Evolutionary conservation across 768 basidiomycete species (phyloP), one percentile per base, ranked within the genome.

Genomic region (Termitomyces sp.): DNA sequence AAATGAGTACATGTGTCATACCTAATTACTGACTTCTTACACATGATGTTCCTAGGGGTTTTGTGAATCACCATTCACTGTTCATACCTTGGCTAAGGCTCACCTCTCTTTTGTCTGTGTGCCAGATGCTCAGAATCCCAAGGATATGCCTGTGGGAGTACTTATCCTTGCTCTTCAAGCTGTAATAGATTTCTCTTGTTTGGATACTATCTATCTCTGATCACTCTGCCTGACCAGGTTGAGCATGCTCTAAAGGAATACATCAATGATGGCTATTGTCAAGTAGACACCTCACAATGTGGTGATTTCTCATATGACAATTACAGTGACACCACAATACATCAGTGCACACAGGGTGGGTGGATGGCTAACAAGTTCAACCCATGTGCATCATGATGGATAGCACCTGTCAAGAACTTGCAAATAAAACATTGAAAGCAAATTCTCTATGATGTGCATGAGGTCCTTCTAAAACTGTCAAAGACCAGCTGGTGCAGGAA

Each of bases 31-130:
- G 25, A 25, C 25, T 25, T 25, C 25, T 25, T 20, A n/a, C 42
- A 8, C 15, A 42, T 42, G 14, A 42, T 42, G 4, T 4, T 42
- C 15, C 17, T 15, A 42, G 42, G 42, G 42, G 5, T 42, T 42
- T 8, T 42, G 42, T 7, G 42, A 42, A 42, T 12, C 42, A 15
- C 7, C 0, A 0, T 42, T 42, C 15, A 42, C 17, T 3, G 15
- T 42, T 3, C 15, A 42, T 42, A 42, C 42, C 42, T 17, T 42
- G 4, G 14, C 15, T 17, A 7, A 3, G 1, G 15, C 42, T 4
- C 68, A 69, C 45, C 57, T 69, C 34, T 0, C 25, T 8, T 61
- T 15, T 45, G 32, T 60, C 36, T 55, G 8, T 51, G 46, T 12
- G 1, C 36, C 46, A 25, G 29, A 37, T 25, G 6, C 11, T 12